Evolutionary conservation across 2,329 filamentous ascomycete genomes (phyloP).

Genomic region (Apiospora saccharicola): DNA sequence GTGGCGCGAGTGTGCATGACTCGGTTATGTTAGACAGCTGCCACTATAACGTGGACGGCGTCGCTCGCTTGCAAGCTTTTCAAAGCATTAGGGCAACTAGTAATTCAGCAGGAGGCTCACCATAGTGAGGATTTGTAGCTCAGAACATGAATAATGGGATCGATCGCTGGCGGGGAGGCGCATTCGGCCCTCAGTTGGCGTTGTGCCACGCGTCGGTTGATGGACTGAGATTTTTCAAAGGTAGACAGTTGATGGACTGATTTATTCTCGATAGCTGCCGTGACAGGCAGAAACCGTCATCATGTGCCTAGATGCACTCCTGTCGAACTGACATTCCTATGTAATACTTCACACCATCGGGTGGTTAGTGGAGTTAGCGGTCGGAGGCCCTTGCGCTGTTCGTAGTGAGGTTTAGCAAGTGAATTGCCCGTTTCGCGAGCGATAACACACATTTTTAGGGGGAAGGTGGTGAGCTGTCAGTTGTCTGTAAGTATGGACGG

Average conservation of each 20-base stretch:
- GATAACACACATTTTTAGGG: neutral
- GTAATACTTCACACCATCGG: neutral
- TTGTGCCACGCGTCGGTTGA: neutral
- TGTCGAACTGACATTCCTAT: neutral
- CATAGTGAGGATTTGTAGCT: neutral
- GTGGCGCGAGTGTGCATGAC: neutral
- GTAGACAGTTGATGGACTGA: neutral
- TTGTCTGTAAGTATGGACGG: neutral
- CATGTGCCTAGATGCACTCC: neutral
- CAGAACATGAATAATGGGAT: slow-evolving; percentile 9
- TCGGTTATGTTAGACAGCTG: neutral
- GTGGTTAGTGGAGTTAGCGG: neutral
- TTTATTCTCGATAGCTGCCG: neutral
- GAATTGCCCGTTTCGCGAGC: neutral
- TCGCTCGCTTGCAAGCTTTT: neutral
- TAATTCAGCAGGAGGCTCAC: neutral
- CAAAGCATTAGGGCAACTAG: neutral
- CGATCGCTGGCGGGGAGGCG: neutral
- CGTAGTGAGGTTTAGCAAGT: neutral
- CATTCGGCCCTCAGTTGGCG: neutral
- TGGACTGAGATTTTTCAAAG: neutral
- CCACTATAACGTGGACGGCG: neutral
- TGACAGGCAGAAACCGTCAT: neutral
- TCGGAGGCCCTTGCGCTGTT: neutral
- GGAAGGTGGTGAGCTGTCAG: neutral